Percentiles rank a stretch among this genome's conserved stretches.
phyloP scores from a whole-genome alignment of 2,329 filamentous ascomycete species.

The Xylaria sp. region DNA sequence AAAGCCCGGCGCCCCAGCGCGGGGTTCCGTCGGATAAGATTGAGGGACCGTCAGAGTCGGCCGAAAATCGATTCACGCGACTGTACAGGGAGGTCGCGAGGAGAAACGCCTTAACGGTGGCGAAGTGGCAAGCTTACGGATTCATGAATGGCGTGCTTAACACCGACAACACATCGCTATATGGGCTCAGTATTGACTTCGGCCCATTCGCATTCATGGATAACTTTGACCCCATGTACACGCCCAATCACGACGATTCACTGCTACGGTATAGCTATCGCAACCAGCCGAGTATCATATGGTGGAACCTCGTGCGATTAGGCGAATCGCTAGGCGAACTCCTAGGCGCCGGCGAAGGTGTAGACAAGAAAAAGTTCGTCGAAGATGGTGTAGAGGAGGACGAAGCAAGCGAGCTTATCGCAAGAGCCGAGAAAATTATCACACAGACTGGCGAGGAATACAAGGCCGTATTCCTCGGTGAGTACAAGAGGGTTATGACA shows the following conservation, averaged over 20 bases:
- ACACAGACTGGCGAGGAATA: slow-evolving; percentile 83
- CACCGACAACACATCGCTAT: slow-evolving; percentile 94
- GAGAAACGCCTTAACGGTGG: slow-evolving; percentile 85
- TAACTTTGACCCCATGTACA: slow-evolving; percentile 92
- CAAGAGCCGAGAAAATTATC: slow-evolving; percentile 84
- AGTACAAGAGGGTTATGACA: slow-evolving; percentile 88
- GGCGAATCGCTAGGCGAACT: slow-evolving; percentile 89
- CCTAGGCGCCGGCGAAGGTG: slow-evolving; percentile 74
- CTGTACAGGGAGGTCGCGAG: slow-evolving; percentile 87
- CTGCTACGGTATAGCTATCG: slow-evolving; percentile 87
- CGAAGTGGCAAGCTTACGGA: slow-evolving; percentile 96
- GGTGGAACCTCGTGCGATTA: slow-evolving; percentile 96
- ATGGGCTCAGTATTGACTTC: slow-evolving; percentile 89
- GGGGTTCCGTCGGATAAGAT: slow-evolving; percentile 62
- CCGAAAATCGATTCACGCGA: slow-evolving; percentile 85
- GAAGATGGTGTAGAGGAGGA: slow-evolving; percentile 73
- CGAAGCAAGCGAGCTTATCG: slow-evolving; percentile 72
- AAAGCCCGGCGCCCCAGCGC: slow-evolving; percentile 51
- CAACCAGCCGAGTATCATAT: slow-evolving; percentile 94
- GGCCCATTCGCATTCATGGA: slow-evolving; percentile 98
- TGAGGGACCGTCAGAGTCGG: slow-evolving; percentile 69
- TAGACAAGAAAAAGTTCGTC: slow-evolving; percentile 75
- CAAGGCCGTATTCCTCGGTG: slow-evolving; percentile 82
- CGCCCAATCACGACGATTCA: slow-evolving; percentile 94
- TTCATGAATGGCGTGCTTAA: slow-evolving; percentile 99